Percentiles rank a stretch among this genome's conserved stretches.
phyloP scores from a whole-genome alignment of 345 rosid species.

The Litchi chinensis region DNA sequence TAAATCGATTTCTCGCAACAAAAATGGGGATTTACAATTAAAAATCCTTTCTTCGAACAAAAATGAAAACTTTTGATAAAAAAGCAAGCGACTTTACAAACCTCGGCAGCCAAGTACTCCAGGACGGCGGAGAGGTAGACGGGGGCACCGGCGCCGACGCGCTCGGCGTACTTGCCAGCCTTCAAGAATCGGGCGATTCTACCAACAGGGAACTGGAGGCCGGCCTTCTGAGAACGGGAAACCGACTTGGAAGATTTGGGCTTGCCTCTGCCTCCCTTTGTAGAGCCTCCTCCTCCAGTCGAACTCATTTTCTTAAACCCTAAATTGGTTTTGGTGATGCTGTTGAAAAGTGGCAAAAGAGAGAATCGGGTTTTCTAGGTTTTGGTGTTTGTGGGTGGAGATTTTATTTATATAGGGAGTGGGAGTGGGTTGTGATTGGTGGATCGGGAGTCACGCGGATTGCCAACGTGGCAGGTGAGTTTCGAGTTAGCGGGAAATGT shows the following conservation, averaged over 20 bases:
- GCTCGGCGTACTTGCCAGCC: conserved; percentile 81
- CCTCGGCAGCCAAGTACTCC: conserved; percentile 86
- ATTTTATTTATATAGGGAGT: conserved; percentile 29
- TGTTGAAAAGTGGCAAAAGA: no score
- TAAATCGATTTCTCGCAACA: no score
- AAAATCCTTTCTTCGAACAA: no score
- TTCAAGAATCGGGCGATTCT: conserved; percentile 76
- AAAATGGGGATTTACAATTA: no score
- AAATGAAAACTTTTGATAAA: not conserved
- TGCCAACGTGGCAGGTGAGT: not conserved
- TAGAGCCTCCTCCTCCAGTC: conserved; percentile 34
- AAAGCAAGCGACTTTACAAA: not conserved
- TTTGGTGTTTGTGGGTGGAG: not conserved
- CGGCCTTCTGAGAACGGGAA: conserved; percentile 73
- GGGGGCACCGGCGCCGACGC: conserved; percentile 83
- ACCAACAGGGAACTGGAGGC: conserved; percentile 82
- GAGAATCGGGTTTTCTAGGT: no score
- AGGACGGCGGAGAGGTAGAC: conserved; percentile 83
- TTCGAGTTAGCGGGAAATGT: conserved; percentile 34
- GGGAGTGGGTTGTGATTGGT: conserved; percentile 34
- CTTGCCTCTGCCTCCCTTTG: conserved; percentile 75
- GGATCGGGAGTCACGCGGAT: conserved; percentile 24
- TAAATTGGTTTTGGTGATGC: not conserved
- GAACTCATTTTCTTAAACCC: conserved; percentile 55
- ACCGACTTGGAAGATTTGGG: conserved; percentile 67